Evolutionary conservation across 2,329 filamentous ascomycete species (phyloP), one percentile per base, ranked within the genome.

Genomic region (Xylariaceae sp.): DNA sequence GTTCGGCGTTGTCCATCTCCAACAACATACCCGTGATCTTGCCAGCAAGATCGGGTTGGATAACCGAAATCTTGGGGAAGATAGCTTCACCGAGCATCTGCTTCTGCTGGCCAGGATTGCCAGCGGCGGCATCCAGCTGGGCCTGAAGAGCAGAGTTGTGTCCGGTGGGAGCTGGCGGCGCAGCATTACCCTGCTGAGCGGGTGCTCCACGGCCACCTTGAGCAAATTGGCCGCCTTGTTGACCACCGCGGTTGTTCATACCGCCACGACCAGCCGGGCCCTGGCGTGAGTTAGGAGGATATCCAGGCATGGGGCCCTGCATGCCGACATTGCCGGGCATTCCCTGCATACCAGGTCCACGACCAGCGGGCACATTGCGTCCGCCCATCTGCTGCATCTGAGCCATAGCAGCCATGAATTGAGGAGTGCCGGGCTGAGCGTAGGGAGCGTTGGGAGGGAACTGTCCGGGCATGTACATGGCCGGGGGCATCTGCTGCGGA

Each of bases 11-110:
- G 67, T 97, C 94, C 94, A 99, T 99, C 83, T 99, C 94, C 66
- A 99, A 77, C 66, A 99, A 88, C 94, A 99, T 99, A 76, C 94
- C 94, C 57, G 94, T 99, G 73, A 99, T 97, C 87, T 99, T 99
- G 71, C 94, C 94, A 58, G 94, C 94, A 67, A 99, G 82, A 66
- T 97, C 92, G 55, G 91, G 89, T 79, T 99, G 94, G 75, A 96
- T 87, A 63, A 84, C 85, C 73, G 92, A 86, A 68, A 99, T 97
- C 88, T 97, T 99, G 70, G 94, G 94, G 83, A 97, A 99, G 65
- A 99, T 88, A 64, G 90, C 87, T 78, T 99, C 94, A 72, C 94
- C 94, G 50, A 99, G 86, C 74, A 97, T 90, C 82, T 99, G 94
- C 86, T 99, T 99, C 82, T 97, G 94, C 77, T 96, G 90, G 45